Evolutionary conservation across 306 rosid species (phyloP), one percentile per base, ranked within the genome.

Genomic region (Vachellia pachyceras): DNA sequence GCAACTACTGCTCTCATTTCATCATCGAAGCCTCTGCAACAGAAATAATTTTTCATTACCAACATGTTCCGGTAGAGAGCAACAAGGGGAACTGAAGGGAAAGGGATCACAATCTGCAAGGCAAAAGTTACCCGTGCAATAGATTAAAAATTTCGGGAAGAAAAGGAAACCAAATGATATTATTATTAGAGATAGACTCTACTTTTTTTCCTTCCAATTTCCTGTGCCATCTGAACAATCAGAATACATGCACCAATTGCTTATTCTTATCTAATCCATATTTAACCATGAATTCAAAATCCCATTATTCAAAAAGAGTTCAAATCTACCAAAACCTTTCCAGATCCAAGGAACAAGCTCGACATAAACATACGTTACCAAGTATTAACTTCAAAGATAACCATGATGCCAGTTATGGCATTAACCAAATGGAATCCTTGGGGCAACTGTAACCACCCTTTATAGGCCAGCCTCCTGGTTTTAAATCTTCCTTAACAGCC

Each of bases 1-100:
- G 99, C 97, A 61, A 91, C 98, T 47, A 87, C 94, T 29, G 97
- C 94, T 83, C 99, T 93, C 97, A 95, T 91, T 90, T 95, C 99
- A 79, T 95, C 98, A 86, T 95, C 99, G 85, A 95, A 95, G 80
- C 98, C 98, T 86, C 99, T 95, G 87, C 60, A 77, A 52, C 44
- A 82, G 60, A 87, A 82, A 20, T 73, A 79, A 33, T 12, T 55
- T 18, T 55, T 44, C 55, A 69, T 3, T 69, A 23, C 7, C 37
- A 22, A 69, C 5, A 44, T 42, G 50, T 11, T 69, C 5, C 11
- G n/a, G 29, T 22, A 11, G 74, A 44, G 20, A 14, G n/a, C 37
- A 69, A 69, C 23, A 15, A 11, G 29, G 71, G 17, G 36, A 45
- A 41, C 10, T 40, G 52, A 42, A 69, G 52, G 52, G 37, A n/a